A percentile compares a stretch with the other conserved stretches of the same genome.
phyloP scores from a whole-genome alignment of 805 yeast genomes.

The Hanseniaspora lachancei region DNA sequence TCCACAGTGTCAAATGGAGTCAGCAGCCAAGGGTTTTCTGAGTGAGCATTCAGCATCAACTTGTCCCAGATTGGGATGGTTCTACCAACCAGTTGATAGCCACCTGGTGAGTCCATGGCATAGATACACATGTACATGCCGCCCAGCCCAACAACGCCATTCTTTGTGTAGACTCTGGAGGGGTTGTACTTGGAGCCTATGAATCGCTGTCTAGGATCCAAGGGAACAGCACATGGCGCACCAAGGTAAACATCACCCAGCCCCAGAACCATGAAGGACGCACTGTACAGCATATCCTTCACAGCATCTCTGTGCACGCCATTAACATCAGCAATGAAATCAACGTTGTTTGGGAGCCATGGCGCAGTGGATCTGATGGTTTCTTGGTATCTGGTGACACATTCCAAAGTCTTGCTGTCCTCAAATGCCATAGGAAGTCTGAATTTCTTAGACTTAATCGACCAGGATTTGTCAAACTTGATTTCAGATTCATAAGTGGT shows the following conservation, averaged over 20 bases:
- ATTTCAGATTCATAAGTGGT: slow-evolving; percentile 66
- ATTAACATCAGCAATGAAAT: slow-evolving; percentile 81
- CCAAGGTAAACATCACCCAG: slow-evolving; percentile 95
- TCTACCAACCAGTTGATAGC: slow-evolving; percentile 91
- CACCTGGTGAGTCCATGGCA: slow-evolving; percentile 98
- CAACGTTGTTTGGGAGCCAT: slow-evolving; percentile 96
- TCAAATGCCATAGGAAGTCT: slow-evolving; percentile 94
- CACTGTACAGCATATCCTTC: slow-evolving; percentile 72
- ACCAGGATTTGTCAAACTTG: slow-evolving; percentile 66
- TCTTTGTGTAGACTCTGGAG: slow-evolving; percentile 87
- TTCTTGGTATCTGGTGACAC: slow-evolving; percentile 82
- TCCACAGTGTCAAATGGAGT: slow-evolving; percentile 89
- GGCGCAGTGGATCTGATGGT: slow-evolving; percentile 90
- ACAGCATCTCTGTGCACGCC: slow-evolving; percentile 66
- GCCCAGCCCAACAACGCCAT: slow-evolving; percentile 95
- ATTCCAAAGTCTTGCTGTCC: slow-evolving; percentile 75
- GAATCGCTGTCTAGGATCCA: slow-evolving; percentile 89
- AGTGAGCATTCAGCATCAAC: slow-evolving; percentile 58
- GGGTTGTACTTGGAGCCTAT: slow-evolving; percentile 93
- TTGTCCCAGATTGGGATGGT: slow-evolving; percentile 98
- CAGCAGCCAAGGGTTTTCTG: slow-evolving; percentile 74
- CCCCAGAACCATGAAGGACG: slow-evolving; percentile 84
- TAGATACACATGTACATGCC: slow-evolving; percentile 98
- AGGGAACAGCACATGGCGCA: slow-evolving; percentile 96
- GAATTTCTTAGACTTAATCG: slow-evolving; percentile 67